These are phyloP conservation scores for Lathyrus tuberosus DNA, from an alignment of 306 rosid genomes.

Conservation along the genomic window DNA sequence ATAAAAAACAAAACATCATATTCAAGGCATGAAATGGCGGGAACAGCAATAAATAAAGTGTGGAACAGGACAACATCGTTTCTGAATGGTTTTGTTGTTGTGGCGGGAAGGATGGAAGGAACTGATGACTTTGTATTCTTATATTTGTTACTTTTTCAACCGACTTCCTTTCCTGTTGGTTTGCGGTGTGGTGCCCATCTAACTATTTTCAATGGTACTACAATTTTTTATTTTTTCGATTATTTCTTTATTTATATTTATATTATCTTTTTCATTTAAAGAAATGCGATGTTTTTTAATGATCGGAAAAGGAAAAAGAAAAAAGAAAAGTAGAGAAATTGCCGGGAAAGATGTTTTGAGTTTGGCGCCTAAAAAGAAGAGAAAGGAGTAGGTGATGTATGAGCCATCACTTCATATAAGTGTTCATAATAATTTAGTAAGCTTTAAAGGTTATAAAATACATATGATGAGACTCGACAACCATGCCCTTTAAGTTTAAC, in stretches of 20 bases:
- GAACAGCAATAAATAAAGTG: neutral
- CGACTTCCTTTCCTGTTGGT: too few relatives aligned
- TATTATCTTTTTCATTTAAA: neutral
- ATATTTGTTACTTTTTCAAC: too few relatives aligned
- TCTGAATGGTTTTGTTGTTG: too few relatives aligned
- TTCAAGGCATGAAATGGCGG: constrained; percentile 36
- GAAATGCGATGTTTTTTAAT: neutral
- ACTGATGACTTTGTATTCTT: too few relatives aligned
- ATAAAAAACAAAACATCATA: neutral
- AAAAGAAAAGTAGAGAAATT: neutral
- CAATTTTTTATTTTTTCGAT: too few relatives aligned
- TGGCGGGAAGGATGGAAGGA: too few relatives aligned
- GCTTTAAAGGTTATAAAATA: neutral
- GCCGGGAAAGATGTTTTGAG: neutral
- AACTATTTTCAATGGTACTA: too few relatives aligned
- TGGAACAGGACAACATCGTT: constrained; percentile 2
- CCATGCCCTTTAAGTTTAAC: neutral
- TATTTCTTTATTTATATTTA: too few relatives aligned
- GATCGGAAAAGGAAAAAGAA: neutral
- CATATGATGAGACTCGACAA: neutral
- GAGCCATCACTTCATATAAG: constrained; percentile 1
- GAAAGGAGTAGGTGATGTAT: neutral
- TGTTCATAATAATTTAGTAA: neutral
- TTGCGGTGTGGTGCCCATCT: too few relatives aligned
- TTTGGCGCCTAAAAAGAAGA: constrained; percentile 25